These are phyloP conservation scores for Tetrahymena thermophila DNA, from an alignment of 73 alveolate genomes.

Conservation along the genomic window DNA sequence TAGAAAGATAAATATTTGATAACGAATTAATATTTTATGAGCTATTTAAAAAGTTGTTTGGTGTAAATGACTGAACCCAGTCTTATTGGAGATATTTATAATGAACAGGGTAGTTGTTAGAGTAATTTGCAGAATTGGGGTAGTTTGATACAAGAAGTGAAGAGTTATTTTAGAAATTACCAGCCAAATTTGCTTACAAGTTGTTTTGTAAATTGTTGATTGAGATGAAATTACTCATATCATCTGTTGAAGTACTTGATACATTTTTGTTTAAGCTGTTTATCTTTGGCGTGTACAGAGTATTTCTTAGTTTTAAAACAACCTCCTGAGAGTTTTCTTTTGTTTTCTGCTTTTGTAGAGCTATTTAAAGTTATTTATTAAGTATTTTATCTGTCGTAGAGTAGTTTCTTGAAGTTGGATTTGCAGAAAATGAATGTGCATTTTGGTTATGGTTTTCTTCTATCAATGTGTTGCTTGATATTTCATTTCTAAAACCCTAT, in stretches of 20 bases:
- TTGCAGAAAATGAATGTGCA: background rate
- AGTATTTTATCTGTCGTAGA: background rate
- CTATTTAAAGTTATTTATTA: background rate
- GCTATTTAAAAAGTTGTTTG: background rate
- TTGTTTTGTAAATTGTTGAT: background rate
- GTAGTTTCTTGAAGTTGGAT: background rate
- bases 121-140: background rate
- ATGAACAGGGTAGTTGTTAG: background rate
- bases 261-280: background rate
- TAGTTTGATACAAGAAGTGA: background rate
- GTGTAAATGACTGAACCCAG: background rate
- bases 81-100: background rate
- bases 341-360: background rate
- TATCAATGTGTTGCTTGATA: background rate
- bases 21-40: background rate
- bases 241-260: background rate
- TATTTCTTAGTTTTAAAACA: background rate
- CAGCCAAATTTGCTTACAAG: background rate
- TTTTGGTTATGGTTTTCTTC: background rate
- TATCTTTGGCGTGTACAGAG: background rate
- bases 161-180: background rate
- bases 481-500: background rate
- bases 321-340: background rate
- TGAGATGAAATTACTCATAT: background rate
- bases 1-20: background rate